These are phyloP conservation scores for Arachis stenosperma DNA, from an alignment of 306 rosid species.

Conservation along the genomic window DNA sequence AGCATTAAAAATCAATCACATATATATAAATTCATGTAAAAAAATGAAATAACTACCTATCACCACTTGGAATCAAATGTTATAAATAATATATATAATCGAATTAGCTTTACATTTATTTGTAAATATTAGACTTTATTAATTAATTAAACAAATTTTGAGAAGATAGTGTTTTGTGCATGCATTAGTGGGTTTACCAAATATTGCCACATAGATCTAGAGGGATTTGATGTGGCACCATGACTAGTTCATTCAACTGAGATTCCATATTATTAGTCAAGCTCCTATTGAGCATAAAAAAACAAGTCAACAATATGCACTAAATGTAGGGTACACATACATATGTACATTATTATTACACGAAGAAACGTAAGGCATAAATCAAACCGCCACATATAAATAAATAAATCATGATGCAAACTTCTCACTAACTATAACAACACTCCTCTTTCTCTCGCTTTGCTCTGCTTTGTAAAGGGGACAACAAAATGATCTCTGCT, in stretches of 20 bases:
- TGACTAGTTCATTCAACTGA: not conserved
- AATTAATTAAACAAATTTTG: too few species aligned
- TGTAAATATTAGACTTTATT: too few species aligned
- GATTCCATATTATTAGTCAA: not conserved
- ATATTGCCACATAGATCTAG: not conserved
- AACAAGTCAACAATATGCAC: constrained; percentile 13
- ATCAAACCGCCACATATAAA: constrained; percentile 49
- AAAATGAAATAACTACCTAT: too few species aligned
- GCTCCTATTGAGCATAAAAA: constrained; percentile 4
- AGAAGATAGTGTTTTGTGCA: not conserved
- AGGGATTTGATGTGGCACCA: not conserved
- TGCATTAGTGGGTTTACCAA: constrained; percentile 8
- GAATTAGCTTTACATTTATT: too few species aligned
- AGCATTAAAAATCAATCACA: too few species aligned
- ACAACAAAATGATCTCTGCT: constrained; percentile 60
- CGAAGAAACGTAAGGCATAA: not conserved
- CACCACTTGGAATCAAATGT: too few species aligned
- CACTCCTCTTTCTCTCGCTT: constrained; percentile 18
- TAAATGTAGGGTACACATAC: constrained; percentile 8
- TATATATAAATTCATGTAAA: too few species aligned
- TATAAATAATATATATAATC: too few species aligned
- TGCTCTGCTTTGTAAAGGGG: constrained; percentile 15
- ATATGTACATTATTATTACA: constrained; percentile 44
- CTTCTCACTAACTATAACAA: constrained; percentile 16
- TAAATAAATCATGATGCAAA: constrained; percentile 25